Percentiles rank a stretch among this genome's conserved stretches.
Conservation (phyloP, 768 basidiomycete genomes). For the Aureoboletus auriporus region DNA sequence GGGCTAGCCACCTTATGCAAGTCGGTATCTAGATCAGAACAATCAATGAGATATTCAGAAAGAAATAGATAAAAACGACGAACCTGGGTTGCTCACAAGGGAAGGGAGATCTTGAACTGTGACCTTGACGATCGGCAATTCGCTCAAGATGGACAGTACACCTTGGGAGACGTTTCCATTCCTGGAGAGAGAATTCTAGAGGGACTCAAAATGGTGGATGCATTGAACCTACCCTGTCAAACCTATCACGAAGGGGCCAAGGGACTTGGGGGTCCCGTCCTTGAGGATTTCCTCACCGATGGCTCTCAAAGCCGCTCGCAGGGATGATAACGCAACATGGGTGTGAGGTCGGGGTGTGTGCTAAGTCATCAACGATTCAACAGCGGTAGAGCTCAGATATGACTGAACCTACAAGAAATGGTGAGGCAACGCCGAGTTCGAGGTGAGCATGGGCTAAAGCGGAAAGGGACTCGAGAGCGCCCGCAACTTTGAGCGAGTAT, state of each 20-base stretch:
- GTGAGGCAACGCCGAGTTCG: slow-evolving; percentile 73
- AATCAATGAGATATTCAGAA: slow-evolving; percentile 1
- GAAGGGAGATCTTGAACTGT: slow-evolving; percentile 50
- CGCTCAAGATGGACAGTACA: slow-evolving; percentile 63
- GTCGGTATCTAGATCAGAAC: slow-evolving; percentile 41
- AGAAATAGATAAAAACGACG: slow-evolving; percentile 6
- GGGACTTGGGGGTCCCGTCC: slow-evolving; percentile 54
- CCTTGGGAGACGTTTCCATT: slow-evolving; percentile 82
- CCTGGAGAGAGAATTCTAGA: slow-evolving; percentile 33
- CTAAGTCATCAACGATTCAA: slow-evolving; percentile 19
- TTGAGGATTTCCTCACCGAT: slow-evolving; percentile 54
- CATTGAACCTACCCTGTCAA: slow-evolving; percentile 64
- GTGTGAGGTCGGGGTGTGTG: slow-evolving; percentile 81
- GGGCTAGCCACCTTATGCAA: slow-evolving; percentile 46
- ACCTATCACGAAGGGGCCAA: slow-evolving; percentile 79
- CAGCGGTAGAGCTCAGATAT: background rate
- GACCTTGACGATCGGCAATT: slow-evolving; percentile 65
- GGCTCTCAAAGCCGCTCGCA: slow-evolving; percentile 50
- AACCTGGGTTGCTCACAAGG: slow-evolving; percentile 53
- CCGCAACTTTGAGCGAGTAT: slow-evolving; percentile 54
- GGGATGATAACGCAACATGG: slow-evolving; percentile 48
- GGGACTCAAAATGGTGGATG: background rate
- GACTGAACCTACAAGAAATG: slow-evolving; percentile 62
- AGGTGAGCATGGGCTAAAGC: slow-evolving; percentile 78
- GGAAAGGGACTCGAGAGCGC: slow-evolving; percentile 76